Evolutionary conservation across 768 basidiomycete genomes (phyloP).

Genomic region (Trametes cinnabarina): DNA sequence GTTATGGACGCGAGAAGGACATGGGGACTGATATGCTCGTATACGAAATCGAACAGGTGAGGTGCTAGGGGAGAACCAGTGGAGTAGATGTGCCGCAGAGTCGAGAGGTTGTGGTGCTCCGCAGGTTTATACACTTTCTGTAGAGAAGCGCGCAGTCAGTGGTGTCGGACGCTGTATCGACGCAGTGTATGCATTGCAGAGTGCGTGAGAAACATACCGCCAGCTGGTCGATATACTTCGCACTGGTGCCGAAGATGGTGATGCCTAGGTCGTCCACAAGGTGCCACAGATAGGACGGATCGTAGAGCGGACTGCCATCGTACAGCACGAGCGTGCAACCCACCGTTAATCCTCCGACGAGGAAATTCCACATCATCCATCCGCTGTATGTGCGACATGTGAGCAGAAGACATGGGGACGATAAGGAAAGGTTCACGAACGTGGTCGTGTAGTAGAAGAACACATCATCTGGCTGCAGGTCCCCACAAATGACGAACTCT

Average conservation of each 20-base stretch:
- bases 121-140: conserved; percentile 71
- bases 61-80: conserved; percentile 78
- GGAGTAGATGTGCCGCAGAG: conserved; percentile 71
- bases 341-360: conserved; percentile 59
- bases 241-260: conserved; percentile 79
- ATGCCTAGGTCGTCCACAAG: conserved; percentile 68
- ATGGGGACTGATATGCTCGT: conserved; percentile 58
- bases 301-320: conserved; percentile 76
- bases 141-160: conserved; percentile 16
- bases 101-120: conserved; percentile 55
- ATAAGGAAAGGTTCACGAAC: conserved; percentile 38
- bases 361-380: conserved; percentile 94
- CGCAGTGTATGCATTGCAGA: not conserved
- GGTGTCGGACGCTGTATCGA: not conserved
- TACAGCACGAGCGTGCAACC: conserved; percentile 76
- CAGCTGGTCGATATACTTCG: conserved; percentile 79
- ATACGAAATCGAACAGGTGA: conserved; percentile 72
- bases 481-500: conserved; percentile 67
- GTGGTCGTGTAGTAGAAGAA: conserved; percentile 85
- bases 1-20: conserved; percentile 74
- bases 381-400: conserved; percentile 42
- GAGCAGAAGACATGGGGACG: conserved; percentile 1
- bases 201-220: conserved; percentile 44
- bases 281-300: conserved; percentile 64
- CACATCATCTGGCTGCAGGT: conserved; percentile 62